Evolutionary conservation across 768 basidiomycete species (phyloP), one percentile per base, ranked within the genome.

Genomic region (Russula olivacea): DNA sequence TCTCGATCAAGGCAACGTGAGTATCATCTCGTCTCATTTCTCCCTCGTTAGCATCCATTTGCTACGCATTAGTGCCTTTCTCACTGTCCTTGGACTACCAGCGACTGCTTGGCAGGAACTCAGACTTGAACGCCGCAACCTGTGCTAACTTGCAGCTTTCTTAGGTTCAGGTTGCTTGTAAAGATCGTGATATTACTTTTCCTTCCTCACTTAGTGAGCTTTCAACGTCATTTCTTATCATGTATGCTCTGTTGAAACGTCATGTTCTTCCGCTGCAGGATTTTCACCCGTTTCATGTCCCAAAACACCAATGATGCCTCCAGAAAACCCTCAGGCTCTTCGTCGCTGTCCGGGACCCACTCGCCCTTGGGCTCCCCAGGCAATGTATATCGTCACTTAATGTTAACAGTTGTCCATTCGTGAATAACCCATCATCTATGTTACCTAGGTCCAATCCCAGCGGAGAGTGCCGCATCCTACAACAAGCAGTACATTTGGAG

Each of bases 261-360:
- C 30, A 5, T 17, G 28, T 55, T n/a, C 61, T 34, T 58, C 61
- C 58, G 55, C 64, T 66, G 41, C 48, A 61, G 55, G 32, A 48
- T 41, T 36, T 61, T 38, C 54, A 61, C 61, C 55, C 49, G 32
- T 45, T 64, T 55, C 63, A 74, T 74, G 73, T 71, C 73, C 49
- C 69, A 62, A 58, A 67, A 66, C 65, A 69, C 74, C 70, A 67
- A 72, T 72, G 74, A 74, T 34, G 50, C 67, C 34, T 61, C 85
- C 25, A 82, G 85, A 70, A 87, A 88, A 69, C 83, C 85, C 47
- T 87, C 88, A 38, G 82, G 81, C 59, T 86, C 87, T 30, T 85
- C 87, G n/a, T 80, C 81, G 19, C 84, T 81, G 63, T 87, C 87
- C 53, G 76, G 78, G 51, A 77, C 80, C 34, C 86, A 81, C 69